Conservation (phyloP, 1,284 basidiomycete species). For the Tremellales sp. region DNA sequence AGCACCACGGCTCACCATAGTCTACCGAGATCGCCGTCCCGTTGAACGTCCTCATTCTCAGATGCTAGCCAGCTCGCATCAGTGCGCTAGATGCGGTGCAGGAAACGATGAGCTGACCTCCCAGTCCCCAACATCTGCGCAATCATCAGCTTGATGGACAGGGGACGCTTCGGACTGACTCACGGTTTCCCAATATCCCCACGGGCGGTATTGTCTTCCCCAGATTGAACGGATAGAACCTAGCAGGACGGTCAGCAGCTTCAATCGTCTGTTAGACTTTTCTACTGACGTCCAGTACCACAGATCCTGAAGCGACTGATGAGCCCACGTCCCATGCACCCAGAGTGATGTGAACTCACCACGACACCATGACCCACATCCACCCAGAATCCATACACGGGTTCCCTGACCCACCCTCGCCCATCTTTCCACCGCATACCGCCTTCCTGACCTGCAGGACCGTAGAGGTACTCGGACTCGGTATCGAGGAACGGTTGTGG, state of each 20-base stretch:
- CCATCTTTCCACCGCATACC: conserved; percentile 22
- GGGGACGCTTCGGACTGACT: conserved; percentile 6
- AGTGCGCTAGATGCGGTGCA: neutral
- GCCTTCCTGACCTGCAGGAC: conserved; percentile 30
- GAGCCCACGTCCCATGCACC: conserved; percentile 1
- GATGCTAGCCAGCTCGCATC: conserved; percentile 11
- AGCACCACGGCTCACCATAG: conserved; percentile 37
- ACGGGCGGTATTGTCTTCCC: conserved; percentile 42
- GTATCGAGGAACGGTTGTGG: conserved; percentile 32
- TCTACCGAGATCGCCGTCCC: conserved; percentile 39
- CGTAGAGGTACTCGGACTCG: conserved; percentile 33
- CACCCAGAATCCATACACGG: conserved; percentile 45
- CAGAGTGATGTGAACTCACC: conserved; percentile 21
- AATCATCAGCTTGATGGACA: neutral
- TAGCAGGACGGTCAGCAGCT: conserved; percentile 2
- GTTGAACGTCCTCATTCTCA: conserved; percentile 40
- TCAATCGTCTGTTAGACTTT: no score
- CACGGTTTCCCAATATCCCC: conserved; percentile 44
- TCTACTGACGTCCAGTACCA: conserved; percentile 44
- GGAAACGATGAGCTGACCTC: conserved; percentile 22
- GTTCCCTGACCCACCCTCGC: conserved; percentile 29
- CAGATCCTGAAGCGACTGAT: conserved; percentile 27
- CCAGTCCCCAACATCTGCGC: conserved; percentile 43
- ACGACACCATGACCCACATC: conserved; percentile 36
- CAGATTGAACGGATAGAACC: conserved; percentile 46